phyloP scores from a whole-genome alignment of 2,329 filamentous ascomycete genomes.

The Atkinsonella hypoxylon region DNA sequence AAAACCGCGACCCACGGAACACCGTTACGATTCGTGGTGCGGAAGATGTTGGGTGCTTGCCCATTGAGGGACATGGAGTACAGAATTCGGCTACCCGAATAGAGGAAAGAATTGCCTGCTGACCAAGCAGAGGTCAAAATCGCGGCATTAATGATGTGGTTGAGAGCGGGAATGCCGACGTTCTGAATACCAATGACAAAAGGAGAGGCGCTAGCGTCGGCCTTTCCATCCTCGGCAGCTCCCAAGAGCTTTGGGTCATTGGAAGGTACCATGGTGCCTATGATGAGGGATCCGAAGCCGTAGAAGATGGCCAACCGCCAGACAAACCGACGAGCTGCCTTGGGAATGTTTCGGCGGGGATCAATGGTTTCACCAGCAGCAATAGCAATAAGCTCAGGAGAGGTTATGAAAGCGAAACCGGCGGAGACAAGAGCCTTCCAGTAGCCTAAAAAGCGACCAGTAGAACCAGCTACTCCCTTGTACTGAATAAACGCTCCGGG shows the following conservation, averaged over 20 bases:
- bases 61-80: conserved; percentile 56
- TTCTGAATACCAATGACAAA: conserved; percentile 57
- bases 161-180: conserved; percentile 49
- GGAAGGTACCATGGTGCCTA: conserved; percentile 52
- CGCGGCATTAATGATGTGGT: conserved; percentile 56
- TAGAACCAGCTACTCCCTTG: conserved; percentile 29
- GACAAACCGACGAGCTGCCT: conserved; percentile 49
- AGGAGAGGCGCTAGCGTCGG: conserved; percentile 46
- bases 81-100: conserved; percentile 57
- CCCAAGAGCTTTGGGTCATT: conserved; percentile 49
- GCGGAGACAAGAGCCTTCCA: conserved; percentile 46
- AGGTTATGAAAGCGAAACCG: conserved; percentile 50
- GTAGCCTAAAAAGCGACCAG: conserved; percentile 45
- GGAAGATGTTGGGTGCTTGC: conserved; percentile 52
- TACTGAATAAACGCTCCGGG: conserved; percentile 36
- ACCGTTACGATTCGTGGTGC: conserved; percentile 45
- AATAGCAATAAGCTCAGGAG: conserved; percentile 50
- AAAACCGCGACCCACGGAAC: conserved; percentile 46
- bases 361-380: conserved; percentile 54
- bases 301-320: conserved; percentile 53
- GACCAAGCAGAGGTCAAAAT: conserved; percentile 56
- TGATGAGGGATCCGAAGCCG: conserved; percentile 46
- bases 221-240: conserved; percentile 21
- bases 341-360: conserved; percentile 54
- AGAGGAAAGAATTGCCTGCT: conserved; percentile 49